Conservation (phyloP, 768 basidiomycete genomes). For the Calvatia gigantea region DNA sequence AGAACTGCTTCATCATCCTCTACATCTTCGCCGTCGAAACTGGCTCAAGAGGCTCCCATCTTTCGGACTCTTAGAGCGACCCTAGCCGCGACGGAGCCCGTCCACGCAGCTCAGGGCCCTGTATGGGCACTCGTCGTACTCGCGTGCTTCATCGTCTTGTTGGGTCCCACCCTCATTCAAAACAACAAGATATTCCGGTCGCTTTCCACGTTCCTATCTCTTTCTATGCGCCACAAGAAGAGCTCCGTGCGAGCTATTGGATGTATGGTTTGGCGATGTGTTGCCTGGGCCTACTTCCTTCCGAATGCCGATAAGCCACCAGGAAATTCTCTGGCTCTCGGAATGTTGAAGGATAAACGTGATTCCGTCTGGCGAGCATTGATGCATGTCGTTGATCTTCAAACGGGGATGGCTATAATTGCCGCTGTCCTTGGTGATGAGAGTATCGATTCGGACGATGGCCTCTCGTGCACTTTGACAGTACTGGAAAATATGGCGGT, state of each 20-base stretch:
- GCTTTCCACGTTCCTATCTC: constrained; percentile 46
- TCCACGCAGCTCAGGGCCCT: constrained; percentile 68
- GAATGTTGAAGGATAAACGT: constrained; percentile 23
- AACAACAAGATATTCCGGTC: constrained; percentile 40
- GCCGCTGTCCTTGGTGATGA: constrained; percentile 45
- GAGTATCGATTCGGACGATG: constrained; percentile 29
- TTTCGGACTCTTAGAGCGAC: constrained; percentile 66
- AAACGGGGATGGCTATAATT: constrained; percentile 52
- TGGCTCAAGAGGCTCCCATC: constrained; percentile 44
- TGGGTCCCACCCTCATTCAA: constrained; percentile 51
- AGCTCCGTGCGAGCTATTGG: constrained; percentile 60
- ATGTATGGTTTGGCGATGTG: constrained; percentile 61
- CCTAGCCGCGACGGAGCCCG: constrained; percentile 49
- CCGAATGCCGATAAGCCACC: constrained; percentile 24
- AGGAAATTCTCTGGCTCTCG: constrained; percentile 5
- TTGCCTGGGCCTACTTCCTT: constrained; percentile 65
- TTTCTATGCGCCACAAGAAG: constrained; percentile 60
- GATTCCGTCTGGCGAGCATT: constrained; percentile 47
- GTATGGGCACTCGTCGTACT: constrained; percentile 74
- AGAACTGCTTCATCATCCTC: constrained; percentile 21
- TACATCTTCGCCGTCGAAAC: constrained; percentile 26
- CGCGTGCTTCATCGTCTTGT: constrained; percentile 60
- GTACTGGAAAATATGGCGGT: constrained; percentile 55
- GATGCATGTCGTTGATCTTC: constrained; percentile 43
- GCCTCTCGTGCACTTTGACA: constrained; percentile 42